These are phyloP conservation scores for Begonia loranthoides DNA, from an alignment of 306 rosid genomes.

Conservation along the genomic window DNA sequence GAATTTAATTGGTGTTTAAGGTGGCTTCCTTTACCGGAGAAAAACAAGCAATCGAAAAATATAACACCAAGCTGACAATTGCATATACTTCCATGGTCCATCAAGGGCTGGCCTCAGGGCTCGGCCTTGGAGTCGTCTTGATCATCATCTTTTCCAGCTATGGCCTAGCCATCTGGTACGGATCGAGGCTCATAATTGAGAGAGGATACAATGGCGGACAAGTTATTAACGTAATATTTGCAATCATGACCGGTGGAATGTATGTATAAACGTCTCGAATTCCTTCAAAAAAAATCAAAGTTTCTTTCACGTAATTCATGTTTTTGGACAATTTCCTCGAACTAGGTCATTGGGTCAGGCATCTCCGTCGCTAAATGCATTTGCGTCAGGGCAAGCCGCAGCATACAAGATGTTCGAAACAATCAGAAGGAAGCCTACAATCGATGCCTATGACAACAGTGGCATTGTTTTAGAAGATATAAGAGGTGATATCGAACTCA, in stretches of 20 bases:
- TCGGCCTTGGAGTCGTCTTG: constrained; percentile 41
- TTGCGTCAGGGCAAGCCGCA: constrained; percentile 80
- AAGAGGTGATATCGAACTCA: constrained; percentile 68
- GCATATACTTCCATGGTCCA: constrained; percentile 38
- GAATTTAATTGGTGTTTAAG: constrained; percentile 17
- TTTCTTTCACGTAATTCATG: too few relatives aligned
- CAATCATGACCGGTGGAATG: constrained; percentile 81
- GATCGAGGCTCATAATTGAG: constrained; percentile 54
- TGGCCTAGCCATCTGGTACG: constrained; percentile 81
- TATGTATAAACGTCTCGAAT: background rate
- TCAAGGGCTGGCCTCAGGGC: constrained; percentile 64
- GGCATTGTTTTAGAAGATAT: constrained; percentile 49
- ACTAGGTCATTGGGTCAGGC: constrained; percentile 50
- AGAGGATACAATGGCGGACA: constrained; percentile 63
- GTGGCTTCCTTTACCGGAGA: constrained; percentile 92
- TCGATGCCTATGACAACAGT: constrained; percentile 49
- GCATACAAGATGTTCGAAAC: constrained; percentile 85
- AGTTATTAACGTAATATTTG: constrained; percentile 45
- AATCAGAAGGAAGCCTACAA: constrained; percentile 46
- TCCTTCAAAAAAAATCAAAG: too few relatives aligned
- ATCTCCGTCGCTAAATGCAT: constrained; percentile 67
- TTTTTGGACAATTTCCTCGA: background rate
- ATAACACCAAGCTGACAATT: constrained; percentile 38
- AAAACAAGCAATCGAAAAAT: constrained; percentile 51
- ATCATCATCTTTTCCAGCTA: constrained; percentile 45